Conservation (phyloP, 2,329 filamentous ascomycete species). For the Pseudocercospora vitis region DNA sequence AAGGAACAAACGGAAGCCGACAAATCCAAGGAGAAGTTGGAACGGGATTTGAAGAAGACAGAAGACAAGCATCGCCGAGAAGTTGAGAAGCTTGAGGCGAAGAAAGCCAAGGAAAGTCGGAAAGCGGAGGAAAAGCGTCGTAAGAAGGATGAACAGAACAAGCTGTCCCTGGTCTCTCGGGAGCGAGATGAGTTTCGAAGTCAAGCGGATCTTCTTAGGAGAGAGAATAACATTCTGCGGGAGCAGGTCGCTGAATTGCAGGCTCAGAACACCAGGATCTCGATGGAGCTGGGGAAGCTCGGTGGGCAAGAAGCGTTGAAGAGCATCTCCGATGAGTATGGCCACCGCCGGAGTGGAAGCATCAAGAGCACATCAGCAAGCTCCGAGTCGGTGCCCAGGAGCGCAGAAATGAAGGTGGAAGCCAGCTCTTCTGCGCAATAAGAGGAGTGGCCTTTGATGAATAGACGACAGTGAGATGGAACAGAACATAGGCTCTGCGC, state of each 20-base stretch:
- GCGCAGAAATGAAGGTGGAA: conserved; percentile 1
- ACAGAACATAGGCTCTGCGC: background rate
- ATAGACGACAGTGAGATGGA: conserved; percentile 3
- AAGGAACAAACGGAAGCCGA: conserved; percentile 47
- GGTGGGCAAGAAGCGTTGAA: conserved; percentile 35
- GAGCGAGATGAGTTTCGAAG: conserved; percentile 50
- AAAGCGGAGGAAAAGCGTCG: conserved; percentile 49
- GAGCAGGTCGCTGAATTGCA: conserved; percentile 57
- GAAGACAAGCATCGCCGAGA: conserved; percentile 65
- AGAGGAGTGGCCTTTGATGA: background rate
- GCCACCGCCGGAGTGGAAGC: conserved; percentile 17
- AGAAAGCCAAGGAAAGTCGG: conserved; percentile 38
- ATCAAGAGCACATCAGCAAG: conserved; percentile 22
- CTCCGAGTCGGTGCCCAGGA: background rate
- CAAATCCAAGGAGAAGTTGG: conserved; percentile 67
- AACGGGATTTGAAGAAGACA: conserved; percentile 63
- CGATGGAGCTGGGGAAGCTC: conserved; percentile 41
- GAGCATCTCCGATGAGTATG: conserved; percentile 22
- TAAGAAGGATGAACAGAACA: conserved; percentile 50
- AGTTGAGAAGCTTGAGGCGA: conserved; percentile 54
- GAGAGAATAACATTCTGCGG: conserved; percentile 53
- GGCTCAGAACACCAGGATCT: conserved; percentile 57
- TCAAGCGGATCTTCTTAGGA: conserved; percentile 48
- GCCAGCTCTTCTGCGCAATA: background rate
- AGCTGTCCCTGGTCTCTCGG: conserved; percentile 48